Conservation (phyloP, 345 rosid genomes). For the Lumnitzera racemosa region DNA sequence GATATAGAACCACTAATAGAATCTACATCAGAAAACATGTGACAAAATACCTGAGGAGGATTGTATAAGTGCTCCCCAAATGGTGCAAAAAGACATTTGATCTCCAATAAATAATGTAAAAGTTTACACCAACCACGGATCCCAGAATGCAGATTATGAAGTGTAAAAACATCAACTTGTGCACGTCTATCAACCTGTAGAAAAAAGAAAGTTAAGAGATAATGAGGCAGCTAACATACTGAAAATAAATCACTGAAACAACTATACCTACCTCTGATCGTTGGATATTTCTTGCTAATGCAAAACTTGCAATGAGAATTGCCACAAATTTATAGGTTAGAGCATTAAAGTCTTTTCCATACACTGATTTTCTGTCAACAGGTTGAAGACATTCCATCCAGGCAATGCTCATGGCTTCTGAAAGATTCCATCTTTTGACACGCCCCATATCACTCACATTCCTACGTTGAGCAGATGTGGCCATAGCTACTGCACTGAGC, state of each 20-base stretch:
- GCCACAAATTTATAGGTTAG: conserved; percentile 90
- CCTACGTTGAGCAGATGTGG: conserved; percentile 96
- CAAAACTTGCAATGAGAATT: conserved; percentile 97
- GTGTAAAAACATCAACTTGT: conserved; percentile 63
- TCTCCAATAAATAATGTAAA: conserved; percentile 76
- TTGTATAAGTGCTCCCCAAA: conserved; percentile 46
- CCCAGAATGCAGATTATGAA: conserved; percentile 53
- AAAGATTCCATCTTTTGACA: conserved; percentile 78
- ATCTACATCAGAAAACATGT: not conserved
- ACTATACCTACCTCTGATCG: conserved; percentile 76
- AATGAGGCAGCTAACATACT: conserved; percentile 4
- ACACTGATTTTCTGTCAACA: conserved; percentile 84
- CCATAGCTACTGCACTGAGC: conserved; percentile 99
- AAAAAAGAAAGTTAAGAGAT: conserved; percentile 12
- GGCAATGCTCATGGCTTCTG: conserved; percentile 98
- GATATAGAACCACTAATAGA: conserved; percentile 1
- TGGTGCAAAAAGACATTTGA: conserved; percentile 81
- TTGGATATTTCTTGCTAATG: conserved; percentile 95
- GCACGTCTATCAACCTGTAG: conserved; percentile 83
- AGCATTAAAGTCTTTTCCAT: conserved; percentile 96
- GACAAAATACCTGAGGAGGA: conserved; percentile 53
- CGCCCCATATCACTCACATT: conserved; percentile 87
- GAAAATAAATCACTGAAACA: conserved; percentile 4
- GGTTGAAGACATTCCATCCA: conserved; percentile 99
- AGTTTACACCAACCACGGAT: conserved; percentile 91